Conservation (phyloP, 257 asterid species). For the Solanum commersonii region DNA sequence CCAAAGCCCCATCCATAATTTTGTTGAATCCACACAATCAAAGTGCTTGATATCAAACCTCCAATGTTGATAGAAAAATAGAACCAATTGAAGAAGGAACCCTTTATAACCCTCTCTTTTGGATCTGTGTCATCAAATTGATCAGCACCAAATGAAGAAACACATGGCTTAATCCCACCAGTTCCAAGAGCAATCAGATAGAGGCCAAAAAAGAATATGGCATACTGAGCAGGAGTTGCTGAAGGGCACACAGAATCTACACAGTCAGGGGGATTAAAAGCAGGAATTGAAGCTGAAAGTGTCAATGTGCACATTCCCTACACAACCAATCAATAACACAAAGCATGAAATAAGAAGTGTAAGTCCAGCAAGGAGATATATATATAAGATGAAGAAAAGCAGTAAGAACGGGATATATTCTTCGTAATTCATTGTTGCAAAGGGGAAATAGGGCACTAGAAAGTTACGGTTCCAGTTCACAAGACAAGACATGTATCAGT, state of each 20-base stretch:
- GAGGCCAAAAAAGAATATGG: conserved; percentile 65
- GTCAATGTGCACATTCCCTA: conserved; percentile 90
- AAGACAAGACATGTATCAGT: not conserved
- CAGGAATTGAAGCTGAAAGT: conserved; percentile 69
- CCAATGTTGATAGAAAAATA: conserved; percentile 85
- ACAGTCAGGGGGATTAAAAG: conserved; percentile 65
- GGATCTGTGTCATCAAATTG: conserved; percentile 91
- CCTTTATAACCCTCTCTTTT: conserved; percentile 75
- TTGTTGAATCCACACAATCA: conserved; percentile 92
- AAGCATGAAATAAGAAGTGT: not conserved
- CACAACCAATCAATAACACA: not conserved
- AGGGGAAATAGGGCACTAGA: not conserved
- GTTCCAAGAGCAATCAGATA: conserved; percentile 89
- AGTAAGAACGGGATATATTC: not conserved
- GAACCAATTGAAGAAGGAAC: conserved; percentile 92
- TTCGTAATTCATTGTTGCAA: not conserved
- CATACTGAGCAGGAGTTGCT: conserved; percentile 61
- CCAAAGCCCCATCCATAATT: conserved; percentile 95
- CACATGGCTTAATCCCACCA: conserved; percentile 94
- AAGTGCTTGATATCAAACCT: conserved; percentile 71
- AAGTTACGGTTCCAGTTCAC: not conserved
- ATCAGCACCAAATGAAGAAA: conserved; percentile 91
- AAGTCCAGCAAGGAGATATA: not conserved
- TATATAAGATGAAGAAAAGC: not conserved
- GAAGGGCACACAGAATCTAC: conserved; percentile 70